Conservation (phyloP, 2,329 filamentous ascomycete species). For the Diaporthe longicolla region DNA sequence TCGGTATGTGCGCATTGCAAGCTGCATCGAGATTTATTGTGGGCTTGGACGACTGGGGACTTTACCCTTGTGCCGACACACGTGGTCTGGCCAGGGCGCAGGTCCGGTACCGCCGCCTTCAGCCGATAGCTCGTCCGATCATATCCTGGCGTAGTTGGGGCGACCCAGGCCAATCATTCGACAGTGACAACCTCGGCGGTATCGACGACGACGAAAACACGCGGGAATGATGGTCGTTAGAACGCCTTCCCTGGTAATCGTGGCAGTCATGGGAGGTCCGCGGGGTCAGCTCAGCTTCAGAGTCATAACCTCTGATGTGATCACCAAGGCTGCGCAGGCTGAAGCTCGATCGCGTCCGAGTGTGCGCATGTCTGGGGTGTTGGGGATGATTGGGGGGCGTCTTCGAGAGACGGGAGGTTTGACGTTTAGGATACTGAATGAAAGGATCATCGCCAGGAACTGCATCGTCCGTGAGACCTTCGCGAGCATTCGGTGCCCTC, state of each 20-base stretch:
- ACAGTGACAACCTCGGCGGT: conserved; percentile 60
- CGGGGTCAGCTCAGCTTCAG: conserved; percentile 54
- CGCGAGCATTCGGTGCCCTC: conserved; percentile 73
- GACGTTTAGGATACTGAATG: conserved; percentile 65
- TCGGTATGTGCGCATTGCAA: background rate
- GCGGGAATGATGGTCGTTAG: conserved; percentile 50
- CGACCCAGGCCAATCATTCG: conserved; percentile 59
- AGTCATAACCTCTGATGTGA: conserved; percentile 42
- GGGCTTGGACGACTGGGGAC: background rate
- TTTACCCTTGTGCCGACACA: background rate
- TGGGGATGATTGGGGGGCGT: conserved; percentile 53
- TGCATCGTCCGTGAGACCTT: conserved; percentile 73
- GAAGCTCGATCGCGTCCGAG: conserved; percentile 62
- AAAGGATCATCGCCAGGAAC: conserved; percentile 74
- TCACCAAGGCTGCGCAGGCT: conserved; percentile 59
- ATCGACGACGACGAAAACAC: conserved; percentile 61
- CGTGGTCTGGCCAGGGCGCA: background rate
- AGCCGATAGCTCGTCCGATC: conserved; percentile 70
- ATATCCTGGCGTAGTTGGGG: conserved; percentile 58
- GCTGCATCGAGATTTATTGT: background rate
- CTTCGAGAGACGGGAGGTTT: conserved; percentile 69
- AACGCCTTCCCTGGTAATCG: conserved; percentile 46
- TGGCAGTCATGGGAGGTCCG: conserved; percentile 54
- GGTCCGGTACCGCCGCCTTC: conserved; percentile 46
- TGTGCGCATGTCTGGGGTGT: conserved; percentile 54